Evolutionary conservation across 192 early-diverging fungal species (phyloP), one percentile per base, ranked within the genome.

Genomic region (Pilobolus umbonatus): DNA sequence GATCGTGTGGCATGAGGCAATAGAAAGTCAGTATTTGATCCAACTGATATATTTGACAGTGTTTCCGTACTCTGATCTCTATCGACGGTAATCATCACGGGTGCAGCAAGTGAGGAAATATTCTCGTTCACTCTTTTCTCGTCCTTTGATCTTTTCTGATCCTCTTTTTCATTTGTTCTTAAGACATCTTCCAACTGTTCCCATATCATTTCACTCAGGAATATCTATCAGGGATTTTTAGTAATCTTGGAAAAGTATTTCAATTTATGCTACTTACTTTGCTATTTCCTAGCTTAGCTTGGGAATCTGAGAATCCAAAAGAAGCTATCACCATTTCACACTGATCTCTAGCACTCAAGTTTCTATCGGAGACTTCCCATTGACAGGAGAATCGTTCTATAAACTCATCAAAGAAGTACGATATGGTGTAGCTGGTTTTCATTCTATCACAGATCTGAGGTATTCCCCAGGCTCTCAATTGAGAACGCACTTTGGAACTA

Each of bases 131-230:
- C 55, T 5, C 46, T 64, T 74, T 52, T 57, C 19, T 65, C 64
- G n/a, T 65, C 64, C 48, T 65, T 65, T 38, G 29, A 39, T 4
- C 39, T 45, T 31, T 49, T 28, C 65, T 83, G 75, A 36, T 85
- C 79, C 31, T 80, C 78, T 24, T 77, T 80, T 61, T 94, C 89
- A 19, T 74, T 61, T 39, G 76, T 81, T n/a, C 87, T 79, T 47
- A 98, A 82, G 15, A 73, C 74, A 55, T 87, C 85, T 69, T 98
- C 95, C 15, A 98, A 80, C 36, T 79, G 76, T 57, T 88, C 81
- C 95, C 93, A 98, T 21, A 80, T 79, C 2, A 30, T 56, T 62
- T 93, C 92, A 61, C 80, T 81, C 34, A 98, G 62, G 58, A 84
- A 95, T 4, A 88, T 74, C 56, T 87, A 77, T 17, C 46, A 32